phyloP scores from a whole-genome alignment of 192 early-diverging fungal genomes.

The Backusella circina region DNA sequence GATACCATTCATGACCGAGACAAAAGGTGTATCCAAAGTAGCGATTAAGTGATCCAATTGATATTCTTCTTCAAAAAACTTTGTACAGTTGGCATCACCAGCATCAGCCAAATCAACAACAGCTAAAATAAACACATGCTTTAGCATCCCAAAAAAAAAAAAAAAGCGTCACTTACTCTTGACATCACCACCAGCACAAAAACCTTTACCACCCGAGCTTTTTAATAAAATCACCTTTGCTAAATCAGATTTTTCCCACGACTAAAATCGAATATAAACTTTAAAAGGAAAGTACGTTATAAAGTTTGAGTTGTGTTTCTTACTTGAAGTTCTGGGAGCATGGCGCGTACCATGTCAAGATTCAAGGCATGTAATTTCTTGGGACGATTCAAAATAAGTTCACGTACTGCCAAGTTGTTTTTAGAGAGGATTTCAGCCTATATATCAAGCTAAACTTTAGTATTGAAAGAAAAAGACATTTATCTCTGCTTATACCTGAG shows the following conservation, averaged over 20 bases:
- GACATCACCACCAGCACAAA: conserved; percentile 92
- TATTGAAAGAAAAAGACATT: not conserved
- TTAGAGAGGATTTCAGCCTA: conserved; percentile 13
- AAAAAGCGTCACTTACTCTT: conserved; percentile 31
- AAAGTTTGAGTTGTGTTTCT: not conserved
- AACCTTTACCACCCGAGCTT: conserved; percentile 67
- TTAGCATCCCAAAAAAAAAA: not conserved
- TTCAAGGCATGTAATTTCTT: conserved; percentile 83
- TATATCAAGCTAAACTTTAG: not conserved
- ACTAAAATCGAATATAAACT: conserved; percentile 36
- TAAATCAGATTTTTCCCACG: conserved; percentile 84
- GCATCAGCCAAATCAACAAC: conserved; percentile 45
- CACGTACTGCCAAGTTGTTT: conserved; percentile 5
- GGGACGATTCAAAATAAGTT: conserved; percentile 69
- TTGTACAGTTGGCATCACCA: conserved; percentile 57
- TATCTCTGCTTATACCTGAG: not conserved
- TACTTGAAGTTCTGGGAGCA: conserved; percentile 77
- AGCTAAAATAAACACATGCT: not conserved
- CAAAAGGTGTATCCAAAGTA: conserved; percentile 81
- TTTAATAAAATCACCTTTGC: conserved; percentile 88
- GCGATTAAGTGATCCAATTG: conserved; percentile 89
- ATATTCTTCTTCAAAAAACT: conserved; percentile 93
- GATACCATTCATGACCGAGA: conserved; percentile 85
- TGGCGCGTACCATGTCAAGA: conserved; percentile 78
- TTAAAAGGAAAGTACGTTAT: not conserved